phyloP scores from a whole-genome alignment of 306 rosid species.

The Fagus crenata region DNA sequence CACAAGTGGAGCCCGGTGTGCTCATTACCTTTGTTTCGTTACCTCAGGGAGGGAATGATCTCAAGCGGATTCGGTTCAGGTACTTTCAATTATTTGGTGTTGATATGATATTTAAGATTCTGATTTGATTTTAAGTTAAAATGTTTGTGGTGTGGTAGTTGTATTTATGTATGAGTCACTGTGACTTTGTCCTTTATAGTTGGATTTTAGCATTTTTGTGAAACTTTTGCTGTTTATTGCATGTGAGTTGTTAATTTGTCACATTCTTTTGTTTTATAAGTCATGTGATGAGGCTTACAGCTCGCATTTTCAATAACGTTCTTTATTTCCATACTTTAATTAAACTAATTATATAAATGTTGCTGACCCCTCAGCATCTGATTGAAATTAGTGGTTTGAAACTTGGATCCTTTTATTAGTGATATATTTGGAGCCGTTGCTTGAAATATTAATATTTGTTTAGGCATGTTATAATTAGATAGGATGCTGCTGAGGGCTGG shows the following conservation, averaged over 20 bases:
- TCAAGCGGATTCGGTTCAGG: conserved; percentile 96
- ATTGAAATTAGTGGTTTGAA: background rate
- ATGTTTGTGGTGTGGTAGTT: conserved; percentile 45
- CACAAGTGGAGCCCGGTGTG: conserved; percentile 99
- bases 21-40: conserved; percentile 90
- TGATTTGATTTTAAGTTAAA: conserved; percentile 38
- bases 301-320: conserved; percentile 37
- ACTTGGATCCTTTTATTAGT: background rate
- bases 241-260: conserved; percentile 37
- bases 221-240: conserved; percentile 37
- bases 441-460: background rate
- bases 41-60: conserved; percentile 93
- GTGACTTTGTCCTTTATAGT: conserved; percentile 46
- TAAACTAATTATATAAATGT: background rate
- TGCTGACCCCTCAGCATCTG: background rate
- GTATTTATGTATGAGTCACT: conserved; percentile 26
- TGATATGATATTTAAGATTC: conserved; percentile 35
- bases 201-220: conserved; percentile 25
- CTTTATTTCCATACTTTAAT: conserved; percentile 31
- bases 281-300: conserved; percentile 30
- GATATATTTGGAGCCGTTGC: background rate
- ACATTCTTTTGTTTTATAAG: conserved; percentile 39
- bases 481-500: background rate
- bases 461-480: background rate
- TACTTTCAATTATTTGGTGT: conserved; percentile 37